Conservation (phyloP, 2,329 filamentous ascomycete species). For the Cercospora citrullina region DNA sequence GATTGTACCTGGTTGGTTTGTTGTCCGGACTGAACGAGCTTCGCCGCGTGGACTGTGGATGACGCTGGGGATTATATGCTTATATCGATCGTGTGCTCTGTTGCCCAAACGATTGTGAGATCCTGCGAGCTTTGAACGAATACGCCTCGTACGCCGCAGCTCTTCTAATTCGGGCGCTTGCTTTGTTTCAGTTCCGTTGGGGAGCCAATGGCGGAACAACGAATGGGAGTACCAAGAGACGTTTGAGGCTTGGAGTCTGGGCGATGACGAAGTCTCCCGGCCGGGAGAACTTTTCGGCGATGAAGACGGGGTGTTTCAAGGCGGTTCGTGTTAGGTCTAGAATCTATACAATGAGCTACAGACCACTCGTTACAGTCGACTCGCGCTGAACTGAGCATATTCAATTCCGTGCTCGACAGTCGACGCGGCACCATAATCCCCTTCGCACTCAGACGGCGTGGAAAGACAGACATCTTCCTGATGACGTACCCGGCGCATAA, state of each 20-base stretch:
- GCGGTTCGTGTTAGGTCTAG: background rate
- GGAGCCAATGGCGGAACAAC: background rate
- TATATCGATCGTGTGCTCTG: background rate
- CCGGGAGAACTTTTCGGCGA: constrained; percentile 3
- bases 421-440: background rate
- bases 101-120: constrained; percentile 2
- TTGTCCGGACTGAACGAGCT: background rate
- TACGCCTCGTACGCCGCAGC: background rate
- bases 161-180: background rate
- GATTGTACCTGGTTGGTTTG: background rate
- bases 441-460: background rate
- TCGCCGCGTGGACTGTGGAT: background rate
- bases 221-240: background rate
- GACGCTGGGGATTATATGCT: background rate
- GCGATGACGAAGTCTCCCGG: background rate
- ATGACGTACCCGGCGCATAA: background rate
- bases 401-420: background rate
- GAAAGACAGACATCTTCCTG: background rate
- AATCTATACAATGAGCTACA: background rate
- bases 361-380: background rate
- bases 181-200: background rate
- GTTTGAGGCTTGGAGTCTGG: background rate
- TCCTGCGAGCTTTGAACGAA: background rate
- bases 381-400: background rate
- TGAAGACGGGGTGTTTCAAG: background rate